phyloP scores from a whole-genome alignment of 805 yeast species.

The Kockiozyma suomiensis region DNA sequence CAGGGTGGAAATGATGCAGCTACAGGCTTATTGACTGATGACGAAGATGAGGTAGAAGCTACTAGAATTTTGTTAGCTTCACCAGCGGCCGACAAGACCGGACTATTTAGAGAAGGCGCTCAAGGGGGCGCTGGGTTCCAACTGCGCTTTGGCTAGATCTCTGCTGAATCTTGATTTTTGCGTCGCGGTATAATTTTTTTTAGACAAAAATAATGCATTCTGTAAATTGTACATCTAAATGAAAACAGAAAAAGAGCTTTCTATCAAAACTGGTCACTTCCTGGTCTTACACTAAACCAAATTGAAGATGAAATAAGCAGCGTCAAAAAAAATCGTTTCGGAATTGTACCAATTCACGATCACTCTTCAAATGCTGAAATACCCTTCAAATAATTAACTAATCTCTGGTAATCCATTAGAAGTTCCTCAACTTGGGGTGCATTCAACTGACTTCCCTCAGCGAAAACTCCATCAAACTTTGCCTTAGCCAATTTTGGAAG shows the following conservation, averaged over 20 bases:
- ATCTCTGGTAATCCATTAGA: slow-evolving; percentile 44
- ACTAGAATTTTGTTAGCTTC: slow-evolving; percentile 5
- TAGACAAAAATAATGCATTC: not conserved
- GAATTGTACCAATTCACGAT: not conserved
- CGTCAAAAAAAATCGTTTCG: not conserved
- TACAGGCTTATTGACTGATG: not conserved
- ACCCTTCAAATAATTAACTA: slow-evolving; percentile 40
- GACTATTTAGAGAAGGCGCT: slow-evolving; percentile 18
- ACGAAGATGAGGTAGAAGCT: slow-evolving; percentile 6
- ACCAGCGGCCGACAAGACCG: slow-evolving; percentile 8
- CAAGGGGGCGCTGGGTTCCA: slow-evolving; percentile 27
- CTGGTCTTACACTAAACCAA: not conserved
- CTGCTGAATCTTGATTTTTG: no score
- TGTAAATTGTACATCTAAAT: not conserved
- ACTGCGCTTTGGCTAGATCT: slow-evolving; percentile 18
- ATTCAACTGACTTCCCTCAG: slow-evolving; percentile 41
- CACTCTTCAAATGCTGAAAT: slow-evolving; percentile 38
- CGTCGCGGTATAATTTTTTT: no score
- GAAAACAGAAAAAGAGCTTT: not conserved
- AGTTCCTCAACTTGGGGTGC: slow-evolving; percentile 43
- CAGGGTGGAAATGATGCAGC: not conserved
- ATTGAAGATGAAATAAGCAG: not conserved
- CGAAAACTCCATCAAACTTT: not conserved
- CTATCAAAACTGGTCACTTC: not conserved
- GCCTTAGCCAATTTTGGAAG: slow-evolving; percentile 17